Evolutionary conservation across 140 eudicot genomes (phyloP), one percentile per base, ranked within the genome.

Genomic region (Cichorium intybus): DNA sequence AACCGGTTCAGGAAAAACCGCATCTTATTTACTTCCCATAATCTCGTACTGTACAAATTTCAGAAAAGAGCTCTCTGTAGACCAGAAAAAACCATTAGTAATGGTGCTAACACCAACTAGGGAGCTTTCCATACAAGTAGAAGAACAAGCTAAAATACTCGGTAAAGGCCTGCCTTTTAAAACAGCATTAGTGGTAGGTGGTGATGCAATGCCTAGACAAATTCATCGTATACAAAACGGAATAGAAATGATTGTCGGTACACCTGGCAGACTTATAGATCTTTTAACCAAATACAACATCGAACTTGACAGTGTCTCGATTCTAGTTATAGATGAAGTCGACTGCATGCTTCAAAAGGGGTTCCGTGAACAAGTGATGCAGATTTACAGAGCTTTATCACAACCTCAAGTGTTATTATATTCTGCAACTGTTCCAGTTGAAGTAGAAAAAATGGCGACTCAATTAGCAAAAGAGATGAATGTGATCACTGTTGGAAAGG

Each of bases 1-100:
- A 78, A 88, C 99, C 27, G 99, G 99, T 53, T 93, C 97, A 0
- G 99, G 99, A 24, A 93, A 93, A 80, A 89, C 95, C 9, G 87
- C 95, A 0, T 80, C 99, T 5, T 94, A 83, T 84, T 71, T 94
- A 59, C 78, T 89, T 74, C 95, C 99, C 11, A 60, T 82, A n/a
- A 57, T 94, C 52, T 80, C 95, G 35, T 56, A 58, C 52, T 86
- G 97, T 70, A 74, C 78, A 6, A 78, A 77, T 21, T 21, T 72
- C 17, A 81, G 71, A 21, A 31, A 57, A 31, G 37, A 80, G 26
- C 73, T 75, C 43, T 24, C 41, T 68, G 34, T 17, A 16, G 31
- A 52, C 23, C 29, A 51, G 74, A 81, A 79, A 68, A 84, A 70
- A 37, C 89, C 85, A 16, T 79, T 80, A 37, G 95, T 83, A 5